These are phyloP conservation scores for Rhizopogon sp. DNA, from an alignment of 768 basidiomycete genomes.

Conservation along the genomic window DNA sequence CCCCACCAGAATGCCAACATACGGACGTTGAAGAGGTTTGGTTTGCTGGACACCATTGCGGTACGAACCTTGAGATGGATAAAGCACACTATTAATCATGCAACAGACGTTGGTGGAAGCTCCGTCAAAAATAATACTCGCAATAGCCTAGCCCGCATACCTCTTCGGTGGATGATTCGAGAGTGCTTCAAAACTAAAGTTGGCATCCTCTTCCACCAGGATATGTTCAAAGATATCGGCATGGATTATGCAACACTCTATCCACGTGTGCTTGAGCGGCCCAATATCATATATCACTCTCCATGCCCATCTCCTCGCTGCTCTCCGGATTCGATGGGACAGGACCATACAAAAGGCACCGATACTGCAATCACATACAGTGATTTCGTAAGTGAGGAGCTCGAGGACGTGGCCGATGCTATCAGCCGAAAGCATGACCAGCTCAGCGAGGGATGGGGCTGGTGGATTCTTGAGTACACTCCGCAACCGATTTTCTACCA, in stretches of 20 bases:
- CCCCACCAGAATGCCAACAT: conserved; percentile 38
- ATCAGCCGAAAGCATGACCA: conserved; percentile 51
- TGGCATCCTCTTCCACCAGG: conserved; percentile 54
- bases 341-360: neutral
- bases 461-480: conserved; percentile 67
- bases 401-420: conserved; percentile 60
- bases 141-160: conserved; percentile 62
- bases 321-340: conserved; percentile 4
- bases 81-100: neutral
- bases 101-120: conserved; percentile 72
- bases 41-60: conserved; percentile 74
- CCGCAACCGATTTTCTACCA: conserved; percentile 31
- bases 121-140: conserved; percentile 51
- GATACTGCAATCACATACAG: conserved; percentile 9
- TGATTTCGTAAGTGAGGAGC: conserved; percentile 43
- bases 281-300: conserved; percentile 30
- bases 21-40: conserved; percentile 73
- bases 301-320: conserved; percentile 11
- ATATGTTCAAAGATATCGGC: conserved; percentile 37
- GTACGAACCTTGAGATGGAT: conserved; percentile 30
- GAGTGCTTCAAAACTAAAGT: conserved; percentile 52
- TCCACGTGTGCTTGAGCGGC: conserved; percentile 31
- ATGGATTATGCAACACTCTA: conserved; percentile 45
- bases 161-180: conserved; percentile 76
- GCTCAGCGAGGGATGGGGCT: conserved; percentile 37